A percentile compares a stretch with the other conserved stretches of the same genome.
phyloP scores from a whole-genome alignment of 768 basidiomycete genomes.

The Suillus spraguei region DNA sequence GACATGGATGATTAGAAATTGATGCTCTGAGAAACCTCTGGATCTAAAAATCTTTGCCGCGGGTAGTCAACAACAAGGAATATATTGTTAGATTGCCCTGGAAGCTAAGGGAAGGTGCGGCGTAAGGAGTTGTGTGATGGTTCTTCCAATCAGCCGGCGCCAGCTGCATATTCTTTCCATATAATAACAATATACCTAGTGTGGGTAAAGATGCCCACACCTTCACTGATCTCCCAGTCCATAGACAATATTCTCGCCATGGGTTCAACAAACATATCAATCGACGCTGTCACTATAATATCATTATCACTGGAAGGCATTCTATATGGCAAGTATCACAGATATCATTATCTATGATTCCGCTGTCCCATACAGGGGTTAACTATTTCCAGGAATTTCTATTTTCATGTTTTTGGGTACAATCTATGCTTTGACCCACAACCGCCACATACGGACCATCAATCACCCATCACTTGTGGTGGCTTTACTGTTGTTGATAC shows the following conservation, averaged over 20 bases:
- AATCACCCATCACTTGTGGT: neutral
- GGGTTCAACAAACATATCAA: neutral
- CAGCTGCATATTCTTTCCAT: neutral
- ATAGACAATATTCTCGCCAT: neutral
- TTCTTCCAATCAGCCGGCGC: neutral
- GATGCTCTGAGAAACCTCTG: neutral
- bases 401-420: neutral
- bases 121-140: neutral
- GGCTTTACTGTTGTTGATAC: neutral
- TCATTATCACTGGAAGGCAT: neutral
- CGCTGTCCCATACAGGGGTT: neutral
- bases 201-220: neutral
- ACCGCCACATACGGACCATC: neutral
- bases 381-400: neutral
- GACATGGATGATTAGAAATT: neutral
- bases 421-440: neutral
- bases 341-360: neutral
- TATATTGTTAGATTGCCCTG: neutral
- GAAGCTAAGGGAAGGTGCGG: neutral
- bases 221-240: neutral
- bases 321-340: neutral
- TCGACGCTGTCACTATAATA: neutral
- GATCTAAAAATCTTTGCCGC: neutral
- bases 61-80: neutral
- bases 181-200: neutral